phyloP scores from a whole-genome alignment of 768 basidiomycete species.

The Collybia mongolica region DNA sequence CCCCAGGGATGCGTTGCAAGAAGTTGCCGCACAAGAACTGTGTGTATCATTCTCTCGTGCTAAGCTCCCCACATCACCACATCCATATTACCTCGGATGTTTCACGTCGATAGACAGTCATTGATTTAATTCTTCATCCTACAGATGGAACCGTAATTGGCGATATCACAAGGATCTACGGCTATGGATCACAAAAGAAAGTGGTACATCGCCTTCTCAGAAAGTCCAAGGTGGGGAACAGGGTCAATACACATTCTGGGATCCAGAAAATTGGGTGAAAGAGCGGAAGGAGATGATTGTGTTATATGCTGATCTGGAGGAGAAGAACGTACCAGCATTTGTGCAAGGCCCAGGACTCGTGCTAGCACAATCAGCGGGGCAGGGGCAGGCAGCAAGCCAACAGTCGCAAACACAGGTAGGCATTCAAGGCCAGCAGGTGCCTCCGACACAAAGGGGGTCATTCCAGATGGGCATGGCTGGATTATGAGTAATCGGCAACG shows the following conservation, averaged over 20 bases:
- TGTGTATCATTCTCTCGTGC: constrained; percentile 42
- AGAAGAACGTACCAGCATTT: constrained; percentile 67
- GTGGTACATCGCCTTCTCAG: constrained; percentile 69
- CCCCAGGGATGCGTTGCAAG: constrained; percentile 89
- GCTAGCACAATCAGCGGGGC: constrained; percentile 33
- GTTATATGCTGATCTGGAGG: constrained; percentile 71
- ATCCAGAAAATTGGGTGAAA: constrained; percentile 76
- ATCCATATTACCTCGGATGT: neutral
- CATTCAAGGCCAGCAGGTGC: constrained; percentile 18
- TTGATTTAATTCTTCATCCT: constrained; percentile 6
- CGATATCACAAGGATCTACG: constrained; percentile 92
- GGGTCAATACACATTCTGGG: constrained; percentile 90
- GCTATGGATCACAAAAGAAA: constrained; percentile 86
- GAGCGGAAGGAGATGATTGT: constrained; percentile 78
- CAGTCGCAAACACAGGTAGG: constrained; percentile 23
- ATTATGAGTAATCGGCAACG: constrained; percentile 27
- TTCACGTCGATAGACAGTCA: neutral
- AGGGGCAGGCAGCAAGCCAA: constrained; percentile 40
- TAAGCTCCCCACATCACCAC: neutral
- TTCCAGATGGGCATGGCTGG: constrained; percentile 56
- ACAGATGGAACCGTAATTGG: constrained; percentile 92
- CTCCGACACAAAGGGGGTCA: constrained; percentile 36
- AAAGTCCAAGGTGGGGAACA: constrained; percentile 83
- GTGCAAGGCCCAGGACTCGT: constrained; percentile 47
- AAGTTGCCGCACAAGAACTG: constrained; percentile 94